These are phyloP conservation scores for Entomophthora muscae DNA, from an alignment of 371 early-diverging fungal genomes.

Conservation along the genomic window DNA sequence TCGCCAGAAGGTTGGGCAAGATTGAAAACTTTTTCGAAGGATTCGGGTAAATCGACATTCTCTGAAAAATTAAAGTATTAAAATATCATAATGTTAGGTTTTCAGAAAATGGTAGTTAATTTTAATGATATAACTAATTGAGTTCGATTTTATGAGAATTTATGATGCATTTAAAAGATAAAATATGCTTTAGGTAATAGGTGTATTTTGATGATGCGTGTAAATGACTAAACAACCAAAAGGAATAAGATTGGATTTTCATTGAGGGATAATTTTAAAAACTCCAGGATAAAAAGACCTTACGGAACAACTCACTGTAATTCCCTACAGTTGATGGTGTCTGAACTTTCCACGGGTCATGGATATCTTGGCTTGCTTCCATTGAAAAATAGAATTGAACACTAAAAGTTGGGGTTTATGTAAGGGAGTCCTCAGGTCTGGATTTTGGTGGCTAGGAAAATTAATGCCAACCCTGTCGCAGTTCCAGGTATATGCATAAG, in stretches of 20 bases:
- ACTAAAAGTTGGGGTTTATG: too few relatives aligned
- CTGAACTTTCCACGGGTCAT: not conserved
- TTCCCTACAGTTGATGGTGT: not conserved
- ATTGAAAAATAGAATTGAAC: not conserved
- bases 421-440: too few relatives aligned
- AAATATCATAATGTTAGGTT: not conserved
- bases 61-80: not conserved
- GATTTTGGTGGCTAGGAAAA: too few relatives aligned
- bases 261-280: not conserved
- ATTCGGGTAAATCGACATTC: not conserved
- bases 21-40: slow-evolving; percentile 24
- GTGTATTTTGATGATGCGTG: too few relatives aligned
- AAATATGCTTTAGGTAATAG: too few relatives aligned
- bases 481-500: too few relatives aligned
- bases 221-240: too few relatives aligned
- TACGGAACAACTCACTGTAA: not conserved
- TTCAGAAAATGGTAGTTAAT: not conserved
- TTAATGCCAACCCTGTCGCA: too few relatives aligned
- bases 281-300: not conserved
- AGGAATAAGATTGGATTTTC: not conserved
- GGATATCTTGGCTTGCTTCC: not conserved
- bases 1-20: slow-evolving; percentile 23
- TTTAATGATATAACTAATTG: not conserved
- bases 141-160: not conserved
- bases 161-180: not conserved